Evolutionary conservation across 2,329 filamentous ascomycete species (phyloP), one percentile per base, ranked within the genome.

Genomic region (Ophiognomonia clavigignenti-juglandacearum): DNA sequence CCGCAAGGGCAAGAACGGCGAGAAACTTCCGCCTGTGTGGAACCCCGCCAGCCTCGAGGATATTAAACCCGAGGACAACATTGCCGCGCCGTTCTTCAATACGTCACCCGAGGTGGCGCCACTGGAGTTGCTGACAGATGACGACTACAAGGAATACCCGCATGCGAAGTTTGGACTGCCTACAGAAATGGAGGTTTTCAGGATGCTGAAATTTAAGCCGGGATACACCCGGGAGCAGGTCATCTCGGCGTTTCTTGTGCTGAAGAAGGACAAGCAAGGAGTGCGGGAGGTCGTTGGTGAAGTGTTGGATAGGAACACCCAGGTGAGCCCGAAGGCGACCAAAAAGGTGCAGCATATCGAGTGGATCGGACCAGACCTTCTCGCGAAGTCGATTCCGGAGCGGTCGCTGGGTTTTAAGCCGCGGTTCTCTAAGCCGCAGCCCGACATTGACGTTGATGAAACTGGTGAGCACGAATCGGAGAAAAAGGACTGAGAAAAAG

Each of bases 21-120:
- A n/a, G n/a, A n/a, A n/a, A n/a, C n/a, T n/a, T n/a, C n/a, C n/a
- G 19, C 87, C 91, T 1, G 71, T 75, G 52, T 98, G 93, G 93
- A 66, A 85, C 54, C 91, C 90, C 4, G 75, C 78, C 36, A 80
- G 77, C 6, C 74, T 97, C 2, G 74, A 80, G n/a, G 82, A 85
- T 31, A 79, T 95, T 45, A 65, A 73, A 14, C 60, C 64, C 14
- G 62, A 72, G 38, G 72, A 78, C 18, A 62, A 72, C 42, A 74
- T 92, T 31, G 65, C 43, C n/a, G 73, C 83, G 43, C 70, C 73
- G 1, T 96, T 96, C 70, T 92, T 96, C 67, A 57, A 69, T 34
- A 67, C 74, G 22, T 65, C 73, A 14, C 59, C 66, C 13, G 66
- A 63, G 38, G 57, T 66, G 29, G 54, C 68, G 37, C 64, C 69